A percentile compares a stretch with the other conserved stretches of the same genome.
These are phyloP conservation scores for Fremontodendron californicum DNA, from an alignment of 345 rosid species.

Conservation along the genomic window DNA sequence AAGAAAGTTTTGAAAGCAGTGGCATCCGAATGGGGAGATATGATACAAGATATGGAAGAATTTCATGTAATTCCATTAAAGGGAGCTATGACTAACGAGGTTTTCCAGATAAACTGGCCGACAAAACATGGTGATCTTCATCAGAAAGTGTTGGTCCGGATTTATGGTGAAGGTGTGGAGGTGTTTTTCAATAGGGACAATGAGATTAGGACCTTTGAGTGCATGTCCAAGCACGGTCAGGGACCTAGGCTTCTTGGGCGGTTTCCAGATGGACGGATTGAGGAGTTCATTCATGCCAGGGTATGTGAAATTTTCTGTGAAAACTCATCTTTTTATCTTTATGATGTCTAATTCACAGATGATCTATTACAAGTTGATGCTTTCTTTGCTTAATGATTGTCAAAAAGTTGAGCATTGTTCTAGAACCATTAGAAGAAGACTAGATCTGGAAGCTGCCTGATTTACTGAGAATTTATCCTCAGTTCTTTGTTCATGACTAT, in stretches of 20 bases:
- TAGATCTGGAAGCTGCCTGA: not conserved
- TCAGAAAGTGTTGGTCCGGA: constrained; percentile 59
- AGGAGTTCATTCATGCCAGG: constrained; percentile 90
- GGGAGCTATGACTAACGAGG: constrained; percentile 94
- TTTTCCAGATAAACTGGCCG: constrained; percentile 85
- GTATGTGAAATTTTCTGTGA: constrained; percentile 32
- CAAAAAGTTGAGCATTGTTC: not conserved
- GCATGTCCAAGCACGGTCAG: constrained; percentile 79
- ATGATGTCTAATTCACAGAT: not conserved
- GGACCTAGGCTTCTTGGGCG: constrained; percentile 92
- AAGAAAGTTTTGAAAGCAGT: constrained; percentile 52
- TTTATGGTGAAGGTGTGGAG: constrained; percentile 90
- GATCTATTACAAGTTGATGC: not conserved
- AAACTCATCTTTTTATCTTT: not conserved
- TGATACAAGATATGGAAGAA: constrained; percentile 45
- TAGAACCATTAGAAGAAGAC: not conserved
- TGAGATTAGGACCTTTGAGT: constrained; percentile 80
- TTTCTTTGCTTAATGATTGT: not conserved
- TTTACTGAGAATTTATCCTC: not conserved
- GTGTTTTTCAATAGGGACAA: constrained; percentile 72
- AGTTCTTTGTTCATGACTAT: not conserved
- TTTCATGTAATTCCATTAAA: constrained; percentile 61
- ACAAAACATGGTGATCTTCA: constrained; percentile 35
- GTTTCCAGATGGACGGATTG: constrained; percentile 73
- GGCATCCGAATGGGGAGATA: constrained; percentile 72